Base-by-base conservation (phyloP, 75 land plant genomes). In the Selaginella tamariscina region DNA sequence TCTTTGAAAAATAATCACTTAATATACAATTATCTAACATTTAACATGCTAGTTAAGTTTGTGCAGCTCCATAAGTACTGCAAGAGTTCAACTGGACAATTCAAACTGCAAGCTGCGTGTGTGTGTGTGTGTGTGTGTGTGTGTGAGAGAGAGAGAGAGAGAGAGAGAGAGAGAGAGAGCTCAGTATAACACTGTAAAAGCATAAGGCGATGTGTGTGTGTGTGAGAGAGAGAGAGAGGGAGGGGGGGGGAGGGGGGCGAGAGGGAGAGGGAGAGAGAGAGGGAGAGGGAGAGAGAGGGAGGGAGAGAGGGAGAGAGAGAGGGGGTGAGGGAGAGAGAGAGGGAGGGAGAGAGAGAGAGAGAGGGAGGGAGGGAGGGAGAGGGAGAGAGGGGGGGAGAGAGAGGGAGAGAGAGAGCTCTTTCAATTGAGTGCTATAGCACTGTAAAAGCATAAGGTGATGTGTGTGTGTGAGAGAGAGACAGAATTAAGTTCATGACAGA, bases 221-320 rank as follows among this genome's bases (percentile, higher is more conserved):
- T 59, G 26, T 59, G n/a, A n/a, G n/a, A n/a, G n/a, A n/a, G n/a
- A n/a, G n/a, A n/a, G n/a, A n/a, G n/a, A n/a, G n/a, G 20, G 8
- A 21, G 2, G 21, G 21, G 26, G 21, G 9, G 26, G 63, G 20
- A 22, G 5, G 26, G 27, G 59, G 2, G 9, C 9, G 27, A 1
- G 2, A 1, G 59, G 27, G 27, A 2, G 9, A 9, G 59, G 27
- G 59, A 56, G 59, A 56, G 59, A 56, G 59, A 56, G 59, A 56
- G 59, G 27, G 59, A 56, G 59, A 56, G 59, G 27, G 59, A 56
- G 59, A 56, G 59, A 56, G 59, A 56, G 59, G 27, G 59, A 64
- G 65, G 31, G 65, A 64, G 65, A 64, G 65, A 64, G 65, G 31
- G 65, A 64, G 65, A 64, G 65, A 64, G 65, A 64, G 65, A 64